A percentile compares a stretch with the other conserved stretches of the same genome.
Conservation (phyloP, 208 protist species). For the Kentomonas sorsogonicus region DNA sequence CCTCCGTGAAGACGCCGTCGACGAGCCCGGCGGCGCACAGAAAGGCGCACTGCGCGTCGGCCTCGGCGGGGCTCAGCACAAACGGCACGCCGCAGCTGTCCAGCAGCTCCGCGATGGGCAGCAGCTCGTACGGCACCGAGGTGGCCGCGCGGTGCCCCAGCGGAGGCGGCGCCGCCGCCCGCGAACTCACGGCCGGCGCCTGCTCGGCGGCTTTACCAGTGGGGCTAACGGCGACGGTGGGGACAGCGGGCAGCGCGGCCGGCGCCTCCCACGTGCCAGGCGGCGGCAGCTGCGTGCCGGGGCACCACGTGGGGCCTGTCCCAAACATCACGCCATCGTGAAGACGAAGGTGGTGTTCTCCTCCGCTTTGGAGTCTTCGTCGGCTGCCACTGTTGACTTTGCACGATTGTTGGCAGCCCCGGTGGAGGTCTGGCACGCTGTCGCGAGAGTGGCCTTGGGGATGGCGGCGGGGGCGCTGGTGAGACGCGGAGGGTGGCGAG, state of each 20-base stretch:
- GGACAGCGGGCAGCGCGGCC: neutral
- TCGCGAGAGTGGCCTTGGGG: too few relatives aligned
- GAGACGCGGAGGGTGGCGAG: too few relatives aligned
- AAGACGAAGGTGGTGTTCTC: too few relatives aligned
- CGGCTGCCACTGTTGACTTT: too few relatives aligned
- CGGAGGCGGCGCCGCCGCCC: neutral
- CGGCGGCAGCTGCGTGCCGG: too few relatives aligned
- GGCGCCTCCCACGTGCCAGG: neutral
- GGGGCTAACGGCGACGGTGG: neutral
- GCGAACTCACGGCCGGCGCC: neutral
- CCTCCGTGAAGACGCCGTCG: conserved; percentile 95
- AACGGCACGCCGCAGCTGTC: conserved; percentile 83
- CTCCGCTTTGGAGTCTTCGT: too few relatives aligned
- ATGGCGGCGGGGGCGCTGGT: too few relatives aligned
- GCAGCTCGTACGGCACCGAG: conserved; percentile 62
- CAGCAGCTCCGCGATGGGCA: conserved; percentile 73
- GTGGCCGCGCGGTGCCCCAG: neutral
- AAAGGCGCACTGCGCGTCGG: conserved; percentile 93
- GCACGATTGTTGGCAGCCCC: too few relatives aligned
- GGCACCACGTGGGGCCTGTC: too few relatives aligned
- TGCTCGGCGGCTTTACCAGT: neutral
- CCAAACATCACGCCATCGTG: too few relatives aligned
- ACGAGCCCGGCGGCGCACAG: conserved; percentile 70
- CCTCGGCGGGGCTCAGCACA: conserved; percentile 84
- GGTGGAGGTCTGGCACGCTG: too few relatives aligned